Evolutionary conservation across 2,329 filamentous ascomycete genomes (phyloP), one percentile per base, ranked within the genome.

Genomic region (Ophiostoma quercus): DNA sequence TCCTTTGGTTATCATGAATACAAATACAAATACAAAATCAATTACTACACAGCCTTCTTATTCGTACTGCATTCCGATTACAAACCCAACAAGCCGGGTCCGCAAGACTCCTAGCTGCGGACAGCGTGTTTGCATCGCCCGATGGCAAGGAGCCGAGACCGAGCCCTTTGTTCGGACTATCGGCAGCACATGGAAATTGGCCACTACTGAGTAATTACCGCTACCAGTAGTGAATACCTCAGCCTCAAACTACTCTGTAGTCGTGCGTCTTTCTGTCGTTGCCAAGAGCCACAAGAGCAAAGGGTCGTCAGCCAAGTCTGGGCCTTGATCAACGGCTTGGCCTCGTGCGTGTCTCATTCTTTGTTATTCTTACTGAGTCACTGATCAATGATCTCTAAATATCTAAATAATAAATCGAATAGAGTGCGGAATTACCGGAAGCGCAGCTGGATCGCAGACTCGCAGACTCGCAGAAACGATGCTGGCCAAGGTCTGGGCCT

Each of bases 221-320:
- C 25, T 29, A 29, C 25, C 25, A 3, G 51, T n/a, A 41, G 39
- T 41, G 39, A 11, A 41, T 3, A 41, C 39, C 57, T 62, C 57
- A 62, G 57, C 25, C 57, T 62, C 57, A 16, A 62, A n/a, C 57
- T 62, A 60, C 5, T 22, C 25, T 12, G 54, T 12, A 25, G 29
- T 25, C 4, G 22, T 16, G 12, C 32, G 57, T 62, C 57, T 62
- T 62, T 62, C 25, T 62, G 57, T 16, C 14, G 3, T 32, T 12
- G 57, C 57, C 57, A 62, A 62, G 57, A 29, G 57, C 16, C 25
- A 32, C 57, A 32, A 62, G 57, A 62, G 32, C 57, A 11, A 32
- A 62, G 57, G 19, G 57, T 62, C 57, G 57, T 34, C 57, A 62
- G 57, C 57, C 57, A 62, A 62, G 19, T 25, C 51, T 57, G 51